Base-by-base conservation (phyloP, 2,329 filamentous ascomycete species). In the Fusarium odoratissimum region DNA sequence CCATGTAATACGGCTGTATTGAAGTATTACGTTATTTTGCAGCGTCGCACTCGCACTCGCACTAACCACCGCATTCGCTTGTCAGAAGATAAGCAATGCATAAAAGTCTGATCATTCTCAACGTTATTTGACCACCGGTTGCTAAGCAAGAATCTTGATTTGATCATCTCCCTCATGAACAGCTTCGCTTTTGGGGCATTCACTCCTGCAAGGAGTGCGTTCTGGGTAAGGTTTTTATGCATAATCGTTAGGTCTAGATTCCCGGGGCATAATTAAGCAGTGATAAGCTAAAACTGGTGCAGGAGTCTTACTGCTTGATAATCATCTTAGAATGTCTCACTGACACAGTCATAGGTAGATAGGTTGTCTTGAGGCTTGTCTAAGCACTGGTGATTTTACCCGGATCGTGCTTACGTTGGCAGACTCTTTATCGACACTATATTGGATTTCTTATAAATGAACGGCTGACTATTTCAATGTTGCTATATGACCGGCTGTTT, bases 331-430 rank as follows among this genome's bases (percentile, higher is more conserved):
- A 13, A 17, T 23, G 10, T 49, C n/a, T 66, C 6, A 33, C 11
- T 8, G 14, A 2, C 2, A 10, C 8, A 17, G 10, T 19, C 5
- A 3, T 9, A 6, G 4, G 23, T 8, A 16, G 6, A 30, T 2
- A 14, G 1, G 1, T 11, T 23, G 12, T 7, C 11, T 30, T 16
- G 11, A 8, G 3, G 46, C 19, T 17, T 2, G 4, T 30, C 23
- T 64, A n/a, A 64, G 38, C 17, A 55, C 8, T 21, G 9, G 10
- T 30, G 23, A 46, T 21, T 64, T 64, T 56, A 46, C 6, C 62
- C 59, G 40, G 23, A 4, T 30, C 17, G 2, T 21, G 59, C 62
- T 64, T 40, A 41, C 40, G 4, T n/a, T 35, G 46, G 30, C 41
- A 64, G 19, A 30, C 12, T 14, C 3, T 1, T 7, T 33, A 10